These are phyloP conservation scores for Pyrenophora teres DNA, from an alignment of 2,329 filamentous ascomycete species.

Conservation along the genomic window DNA sequence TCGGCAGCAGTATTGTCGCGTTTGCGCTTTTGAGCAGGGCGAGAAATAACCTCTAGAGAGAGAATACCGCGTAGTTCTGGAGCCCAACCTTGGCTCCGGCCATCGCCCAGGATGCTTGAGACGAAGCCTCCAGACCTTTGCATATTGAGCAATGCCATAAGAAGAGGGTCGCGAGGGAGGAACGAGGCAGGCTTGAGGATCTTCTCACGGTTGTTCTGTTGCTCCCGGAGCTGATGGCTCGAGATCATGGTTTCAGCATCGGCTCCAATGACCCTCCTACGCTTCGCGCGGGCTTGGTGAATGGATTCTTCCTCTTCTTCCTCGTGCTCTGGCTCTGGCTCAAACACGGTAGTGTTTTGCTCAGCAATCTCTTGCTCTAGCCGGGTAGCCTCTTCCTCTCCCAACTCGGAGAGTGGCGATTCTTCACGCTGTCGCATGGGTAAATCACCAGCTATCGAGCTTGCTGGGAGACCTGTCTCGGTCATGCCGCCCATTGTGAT, in stretches of 20 bases:
- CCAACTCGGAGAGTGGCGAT: conserved; percentile 61
- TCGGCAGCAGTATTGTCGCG: conserved; percentile 85
- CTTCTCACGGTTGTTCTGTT: conserved; percentile 82
- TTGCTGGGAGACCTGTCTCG: conserved; percentile 50
- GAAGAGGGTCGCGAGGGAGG: conserved; percentile 81
- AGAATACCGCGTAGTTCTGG: conserved; percentile 91
- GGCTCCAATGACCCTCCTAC: conserved; percentile 79
- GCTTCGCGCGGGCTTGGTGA: conserved; percentile 72
- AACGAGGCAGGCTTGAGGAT: conserved; percentile 84
- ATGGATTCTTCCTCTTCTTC: conserved; percentile 61
- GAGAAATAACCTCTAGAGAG: conserved; percentile 80
- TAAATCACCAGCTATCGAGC: conserved; percentile 56
- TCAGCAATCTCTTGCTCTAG: conserved; percentile 65
- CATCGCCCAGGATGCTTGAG: conserved; percentile 81
- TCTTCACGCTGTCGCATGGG: conserved; percentile 50
- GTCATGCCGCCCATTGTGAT: conserved; percentile 54
- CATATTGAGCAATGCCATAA: conserved; percentile 87
- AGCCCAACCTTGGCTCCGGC: conserved; percentile 79
- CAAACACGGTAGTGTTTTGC: conserved; percentile 42
- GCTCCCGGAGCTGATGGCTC: conserved; percentile 77
- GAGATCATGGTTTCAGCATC: conserved; percentile 81
- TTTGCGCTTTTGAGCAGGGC: conserved; percentile 87
- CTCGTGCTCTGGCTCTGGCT: conserved; percentile 52
- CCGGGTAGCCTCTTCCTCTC: conserved; percentile 60
- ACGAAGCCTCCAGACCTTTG: conserved; percentile 91